Evolutionary conservation across 169 alveolate genomes (phyloP), one percentile per base, ranked within the genome.

Genomic region (Amoebophrya sp.): DNA sequence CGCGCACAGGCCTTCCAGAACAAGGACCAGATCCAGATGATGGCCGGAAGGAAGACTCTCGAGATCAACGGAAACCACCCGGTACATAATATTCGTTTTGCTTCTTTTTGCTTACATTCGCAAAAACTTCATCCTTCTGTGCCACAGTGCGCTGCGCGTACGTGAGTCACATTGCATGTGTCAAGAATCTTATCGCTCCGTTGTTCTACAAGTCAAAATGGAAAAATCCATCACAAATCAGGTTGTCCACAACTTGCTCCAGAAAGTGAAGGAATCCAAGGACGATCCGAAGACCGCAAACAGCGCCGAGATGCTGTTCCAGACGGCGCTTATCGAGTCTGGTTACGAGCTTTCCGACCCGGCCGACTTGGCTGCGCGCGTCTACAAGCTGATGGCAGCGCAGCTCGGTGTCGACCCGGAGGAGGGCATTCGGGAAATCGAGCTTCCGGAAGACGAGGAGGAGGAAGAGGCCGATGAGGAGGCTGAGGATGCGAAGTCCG

Each of bases 341-440:
- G 96, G 96, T n/a, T 94, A 83, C 91, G 96, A 94, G 55, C 92
- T 94, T 32, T 93, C 93, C 35, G 92, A 93, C 47, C 95, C 96
- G 25, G 89, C 91, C 0, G 92, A 92, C n/a, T 89, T 94, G 33
- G 95, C 94, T 39, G 77, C 77, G n/a, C 89, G 90, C 39, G 89
- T 94, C 89, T 94, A 94, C 93, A 89, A 89, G 90, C 94, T 92
- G 38, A 47, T 94, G 92, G 90, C 94, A 47, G 77, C 54, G 77
- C 90, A 91, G 90, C 39, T 54, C 32, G 93, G 93, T 10, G 93
- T 93, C 32, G 94, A 93, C 77, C 77, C 55, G 38, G 91, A 90
- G 32, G 92, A 91, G 90, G 88, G 83, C 89, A 35, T 77, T 23
- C 32, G 39, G 35, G 92, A 77, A 0, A 23, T 77, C 2, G 94